These are phyloP conservation scores for Thecaphora thlaspeos DNA, from an alignment of 1,284 basidiomycete species.

Conservation along the genomic window DNA sequence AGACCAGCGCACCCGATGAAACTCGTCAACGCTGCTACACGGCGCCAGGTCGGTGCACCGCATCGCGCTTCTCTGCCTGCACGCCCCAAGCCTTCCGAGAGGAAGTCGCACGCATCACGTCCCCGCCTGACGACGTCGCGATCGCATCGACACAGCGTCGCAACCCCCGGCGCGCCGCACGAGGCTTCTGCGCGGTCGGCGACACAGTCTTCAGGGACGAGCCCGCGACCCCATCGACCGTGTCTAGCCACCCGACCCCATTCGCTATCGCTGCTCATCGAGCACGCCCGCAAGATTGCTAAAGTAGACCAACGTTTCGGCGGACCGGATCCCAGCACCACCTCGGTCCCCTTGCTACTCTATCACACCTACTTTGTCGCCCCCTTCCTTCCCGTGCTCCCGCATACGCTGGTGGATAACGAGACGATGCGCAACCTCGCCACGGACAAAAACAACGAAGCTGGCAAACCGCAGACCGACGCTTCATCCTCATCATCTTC, in stretches of 20 bases:
- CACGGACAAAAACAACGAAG: background rate
- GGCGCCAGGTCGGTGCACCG: conserved; percentile 5
- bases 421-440: conserved; percentile 13
- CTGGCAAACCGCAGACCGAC: too few species aligned
- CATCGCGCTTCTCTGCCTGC: conserved; percentile 6
- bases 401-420: conserved; percentile 20
- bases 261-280: conserved; percentile 43
- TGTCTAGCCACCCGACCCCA: conserved; percentile 33
- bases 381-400: conserved; percentile 37
- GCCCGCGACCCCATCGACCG: conserved; percentile 2
- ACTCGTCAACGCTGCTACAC: background rate
- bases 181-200: too few species aligned
- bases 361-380: conserved; percentile 50
- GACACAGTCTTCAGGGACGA: too few species aligned
- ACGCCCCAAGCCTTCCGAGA: conserved; percentile 9
- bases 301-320: conserved; percentile 16
- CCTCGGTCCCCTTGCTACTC: conserved; percentile 33
- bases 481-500: too few species aligned
- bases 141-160: too few species aligned
- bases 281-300: conserved; percentile 27
- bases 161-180: too few species aligned
- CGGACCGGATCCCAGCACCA: conserved; percentile 11
- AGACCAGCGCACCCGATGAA: conserved; percentile 25
- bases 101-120: too few species aligned
- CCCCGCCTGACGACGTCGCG: too few species aligned